Conservation (phyloP, 352 stramenopile genomes). For the Elongisporangium prolatum region DNA sequence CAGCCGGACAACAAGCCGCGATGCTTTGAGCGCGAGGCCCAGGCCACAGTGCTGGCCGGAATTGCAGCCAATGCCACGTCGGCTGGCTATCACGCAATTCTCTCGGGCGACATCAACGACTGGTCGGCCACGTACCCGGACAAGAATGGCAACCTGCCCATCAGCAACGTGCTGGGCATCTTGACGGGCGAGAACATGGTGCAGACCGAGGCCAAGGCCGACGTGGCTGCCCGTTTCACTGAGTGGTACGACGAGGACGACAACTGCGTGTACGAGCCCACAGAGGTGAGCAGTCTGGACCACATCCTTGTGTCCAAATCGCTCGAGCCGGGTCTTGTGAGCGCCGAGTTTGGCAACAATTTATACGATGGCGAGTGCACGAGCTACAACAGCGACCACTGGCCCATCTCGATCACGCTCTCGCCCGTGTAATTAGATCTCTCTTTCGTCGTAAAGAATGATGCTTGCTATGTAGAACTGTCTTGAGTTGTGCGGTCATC, state of each 20-base stretch:
- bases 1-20: constrained; percentile 12
- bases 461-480: too few relatives aligned
- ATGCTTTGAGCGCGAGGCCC: constrained; percentile 22
- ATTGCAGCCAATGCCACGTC: constrained; percentile 4
- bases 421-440: constrained; percentile 7
- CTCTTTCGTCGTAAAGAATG: background rate
- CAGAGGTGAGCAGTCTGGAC: constrained; percentile 19
- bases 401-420: constrained; percentile 24
- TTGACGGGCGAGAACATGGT: constrained; percentile 12
- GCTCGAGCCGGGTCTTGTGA: constrained; percentile 13
- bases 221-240: constrained; percentile 11
- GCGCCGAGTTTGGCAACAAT: constrained; percentile 18
- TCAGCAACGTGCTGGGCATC: constrained; percentile 20
- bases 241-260: constrained; percentile 21
- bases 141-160: constrained; percentile 20
- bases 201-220: constrained; percentile 5
- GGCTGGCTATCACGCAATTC: constrained; percentile 18
- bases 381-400: constrained; percentile 29
- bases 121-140: constrained; percentile 14
- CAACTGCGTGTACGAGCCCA: constrained; percentile 13
- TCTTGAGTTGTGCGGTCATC: too few relatives aligned
- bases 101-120: constrained; percentile 32
- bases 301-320: constrained; percentile 31
- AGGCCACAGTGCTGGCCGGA: constrained; percentile 17
- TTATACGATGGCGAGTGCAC: constrained; percentile 20